Base-by-base conservation (phyloP, 345 rosid species). In the Erucastrum elatum region DNA sequence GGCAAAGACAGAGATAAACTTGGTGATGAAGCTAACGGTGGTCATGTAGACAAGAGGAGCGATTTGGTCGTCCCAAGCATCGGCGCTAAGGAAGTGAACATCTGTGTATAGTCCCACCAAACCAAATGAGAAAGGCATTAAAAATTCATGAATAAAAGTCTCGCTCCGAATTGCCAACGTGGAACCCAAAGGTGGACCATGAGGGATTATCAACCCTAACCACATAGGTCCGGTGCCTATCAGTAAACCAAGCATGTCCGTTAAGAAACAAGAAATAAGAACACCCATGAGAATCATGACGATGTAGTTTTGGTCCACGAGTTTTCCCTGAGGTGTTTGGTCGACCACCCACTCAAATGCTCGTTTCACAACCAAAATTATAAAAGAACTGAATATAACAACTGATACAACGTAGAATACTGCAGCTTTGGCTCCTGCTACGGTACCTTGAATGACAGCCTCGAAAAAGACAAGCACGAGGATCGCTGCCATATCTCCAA, bases 171-270 rank as follows among this genome's bases (percentile, higher is more conserved):
- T 85, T 55, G 84, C 86, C 15, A 91, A 60, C 0, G 91, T 81
- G 0, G 90, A 77, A 21, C 94, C 87, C 37, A 93, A 67, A 0
- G 93, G 98, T 0, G 94, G 89, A 4, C 94, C 94, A 2, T 87
- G 93, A 3, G 94, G 98, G 1, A 87, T 83, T 6, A 85, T 61
- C 6, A 89, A 76, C 30, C 98, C 96, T 2, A 87, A 60, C 88
- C 86, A 89, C 12, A 87, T 21, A 2, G 93, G 87, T 41, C 98
- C 96, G 10, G 77, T 84, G 1, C 81, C 92, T 53, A 89, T 79
- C 7, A 86, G 83, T 12, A 91, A 17, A 27, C 96, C 98, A 2
- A 93, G 82, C 88, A 93, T 83, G 37, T 93, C 98, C 0, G 90
- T 84, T 3, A 91, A 8, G 72, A 93, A 93, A 4, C 86, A 86